Base-by-base conservation (phyloP, 1,284 basidiomycete species). In the Coriolopsis trogii region DNA sequence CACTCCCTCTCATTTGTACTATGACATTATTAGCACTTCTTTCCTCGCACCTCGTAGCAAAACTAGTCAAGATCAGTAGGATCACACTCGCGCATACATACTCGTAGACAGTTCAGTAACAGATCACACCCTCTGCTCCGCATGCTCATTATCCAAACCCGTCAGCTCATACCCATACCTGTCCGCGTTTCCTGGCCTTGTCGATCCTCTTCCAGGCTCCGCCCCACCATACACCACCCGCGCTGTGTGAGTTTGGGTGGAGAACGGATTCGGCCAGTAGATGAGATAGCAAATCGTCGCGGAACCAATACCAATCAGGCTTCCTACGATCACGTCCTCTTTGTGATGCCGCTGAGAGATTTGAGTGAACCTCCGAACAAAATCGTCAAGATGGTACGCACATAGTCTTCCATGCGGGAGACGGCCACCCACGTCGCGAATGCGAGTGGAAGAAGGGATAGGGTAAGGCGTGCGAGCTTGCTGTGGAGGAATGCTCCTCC, bases 191-290 rank as follows among this genome's bases (percentile, higher is more conserved):
- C 64, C 58, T 53, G 59, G 53, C 44, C 59, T 53, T 61, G 71
- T 18, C 55, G 55, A 8, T 52, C 54, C 12, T 13, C 15, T 7
- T 10, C 24, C 30, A 1, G 33, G 21, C 4, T 46, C 42, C 7
- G 40, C 13, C 5, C 13, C 23, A 30, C 47, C 51, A 18, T 59
- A 59, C 6, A 59, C 51, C 4, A 41, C 13, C 1, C 54, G 48
- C 7, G 51, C 48, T 26, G 39, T 38, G 38, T 45, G 45, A 2
- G 42, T 24, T 20, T 51, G 51, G 23, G 42, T 5, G 29, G 72
- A 68, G 63, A 85, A 81, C 4, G 84, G 84, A 55, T 70, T 84
- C 31, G 82, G 82, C 82, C 82, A 87, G 66, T 84, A 87, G 25
- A 81, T 74, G 49, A 80, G 69, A 63, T 84, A 87, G 60, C 73